phyloP scores from a whole-genome alignment of 106 monocot species.

The Apostasia ramifera region DNA sequence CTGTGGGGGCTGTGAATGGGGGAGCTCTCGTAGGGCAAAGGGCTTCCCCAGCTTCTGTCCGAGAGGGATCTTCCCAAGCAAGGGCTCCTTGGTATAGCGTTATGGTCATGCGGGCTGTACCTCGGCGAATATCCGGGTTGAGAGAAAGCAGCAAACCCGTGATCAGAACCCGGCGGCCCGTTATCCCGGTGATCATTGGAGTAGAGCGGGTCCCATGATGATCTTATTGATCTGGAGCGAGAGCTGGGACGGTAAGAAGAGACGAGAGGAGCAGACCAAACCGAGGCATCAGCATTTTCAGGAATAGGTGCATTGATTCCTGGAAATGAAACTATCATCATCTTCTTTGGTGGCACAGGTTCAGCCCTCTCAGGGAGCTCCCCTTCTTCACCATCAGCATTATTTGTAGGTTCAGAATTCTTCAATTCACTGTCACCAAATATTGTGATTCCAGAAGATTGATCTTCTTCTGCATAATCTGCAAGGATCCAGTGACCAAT shows the following conservation, averaged over 20 bases:
- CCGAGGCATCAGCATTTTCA: constrained; percentile 57
- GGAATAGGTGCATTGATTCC: constrained; percentile 88
- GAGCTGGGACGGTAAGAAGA: background rate
- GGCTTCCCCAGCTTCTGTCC: constrained; percentile 42
- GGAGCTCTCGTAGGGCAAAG: constrained; percentile 19
- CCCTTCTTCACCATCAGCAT: constrained; percentile 74
- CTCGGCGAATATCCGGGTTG: constrained; percentile 32
- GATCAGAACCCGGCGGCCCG: constrained; percentile 11
- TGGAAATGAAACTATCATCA: constrained; percentile 71
- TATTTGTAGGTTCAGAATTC: background rate
- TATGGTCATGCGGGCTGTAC: constrained; percentile 40
- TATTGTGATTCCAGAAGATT: constrained; percentile 86
- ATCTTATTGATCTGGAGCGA: constrained; percentile 8
- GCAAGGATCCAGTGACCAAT: background rate
- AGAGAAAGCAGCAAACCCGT: constrained; percentile 5
- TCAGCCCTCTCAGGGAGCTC: constrained; percentile 64
- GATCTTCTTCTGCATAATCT: constrained; percentile 52
- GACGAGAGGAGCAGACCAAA: constrained; percentile 31
- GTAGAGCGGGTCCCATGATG: background rate
- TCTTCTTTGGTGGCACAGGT: constrained; percentile 27
- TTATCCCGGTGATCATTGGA: constrained; percentile 24
- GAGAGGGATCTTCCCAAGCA: constrained; percentile 44
- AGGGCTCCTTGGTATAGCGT: constrained; percentile 24
- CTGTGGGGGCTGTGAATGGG: constrained; percentile 19
- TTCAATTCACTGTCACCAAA: constrained; percentile 42